A percentile compares a stretch with the other conserved stretches of the same genome.
Evolutionary conservation across 352 stramenopile genomes (phyloP).

Genomic region (Globisporangium cystogenes): DNA sequence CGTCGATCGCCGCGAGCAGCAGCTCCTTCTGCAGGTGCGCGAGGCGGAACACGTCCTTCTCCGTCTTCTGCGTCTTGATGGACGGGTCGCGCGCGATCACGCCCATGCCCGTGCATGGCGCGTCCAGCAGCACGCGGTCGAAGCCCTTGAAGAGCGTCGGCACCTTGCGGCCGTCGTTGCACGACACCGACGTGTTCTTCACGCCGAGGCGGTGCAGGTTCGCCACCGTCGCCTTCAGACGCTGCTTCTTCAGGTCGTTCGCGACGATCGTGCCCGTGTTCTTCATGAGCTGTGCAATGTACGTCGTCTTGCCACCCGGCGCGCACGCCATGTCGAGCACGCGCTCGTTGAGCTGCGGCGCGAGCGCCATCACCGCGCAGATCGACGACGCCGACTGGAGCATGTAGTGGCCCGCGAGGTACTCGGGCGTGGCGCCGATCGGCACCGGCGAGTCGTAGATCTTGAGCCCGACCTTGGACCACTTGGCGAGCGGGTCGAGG

Average conservation of each 20-base stretch:
- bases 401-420: conserved; percentile 99
- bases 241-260: conserved; percentile 98
- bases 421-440: conserved; percentile 99
- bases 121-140: conserved; percentile 98
- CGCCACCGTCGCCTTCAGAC: conserved; percentile 96
- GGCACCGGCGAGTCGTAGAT: conserved; percentile 98
- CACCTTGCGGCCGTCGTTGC: conserved; percentile 96
- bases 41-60: conserved; percentile 87
- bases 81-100: conserved; percentile 98
- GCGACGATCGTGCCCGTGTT: conserved; percentile 98
- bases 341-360: conserved; percentile 94
- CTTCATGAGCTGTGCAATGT: conserved; percentile 99
- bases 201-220: conserved; percentile 99
- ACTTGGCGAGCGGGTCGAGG: conserved; percentile 97
- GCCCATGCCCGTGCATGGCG: conserved; percentile 97
- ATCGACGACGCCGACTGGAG: conserved; percentile 98
- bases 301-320: conserved; percentile 98
- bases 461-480: conserved; percentile 99
- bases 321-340: conserved; percentile 98
- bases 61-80: conserved; percentile 98
- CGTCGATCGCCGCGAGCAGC: conserved; percentile 98
- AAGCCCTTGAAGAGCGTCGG: conserved; percentile 95
- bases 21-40: conserved; percentile 99
- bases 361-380: conserved; percentile 97
- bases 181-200: conserved; percentile 96